These are phyloP conservation scores for Eucalyptus regnans DNA, from an alignment of 345 rosid genomes.

Conservation along the genomic window DNA sequence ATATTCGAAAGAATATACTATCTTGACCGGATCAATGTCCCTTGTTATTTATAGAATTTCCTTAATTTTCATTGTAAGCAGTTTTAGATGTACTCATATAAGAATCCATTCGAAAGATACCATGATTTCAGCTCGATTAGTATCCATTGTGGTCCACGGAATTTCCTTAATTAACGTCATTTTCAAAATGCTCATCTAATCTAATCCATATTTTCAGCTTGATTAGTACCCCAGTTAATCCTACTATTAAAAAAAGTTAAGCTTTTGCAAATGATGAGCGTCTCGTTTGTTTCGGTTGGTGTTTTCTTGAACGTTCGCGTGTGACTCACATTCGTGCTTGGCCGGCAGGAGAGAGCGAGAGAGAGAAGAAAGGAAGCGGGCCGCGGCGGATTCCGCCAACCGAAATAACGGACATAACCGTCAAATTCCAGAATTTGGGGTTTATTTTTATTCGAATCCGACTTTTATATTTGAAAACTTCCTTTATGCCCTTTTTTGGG, in stretches of 20 bases:
- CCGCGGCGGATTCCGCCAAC: background rate
- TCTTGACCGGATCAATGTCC: accelerated
- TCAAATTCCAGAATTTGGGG: background rate
- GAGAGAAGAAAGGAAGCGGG: background rate
- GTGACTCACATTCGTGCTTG: background rate
- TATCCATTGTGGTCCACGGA: background rate
- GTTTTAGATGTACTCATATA: no score
- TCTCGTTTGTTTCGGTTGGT: background rate
- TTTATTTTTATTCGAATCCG: background rate
- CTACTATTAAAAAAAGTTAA: accelerated
- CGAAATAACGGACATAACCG: background rate
- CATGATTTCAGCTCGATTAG: accelerated
- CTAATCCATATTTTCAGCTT: background rate
- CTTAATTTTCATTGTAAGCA: accelerated
- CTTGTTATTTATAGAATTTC: background rate
- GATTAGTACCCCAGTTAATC: background rate
- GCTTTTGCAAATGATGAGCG: background rate
- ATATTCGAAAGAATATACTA: no score
- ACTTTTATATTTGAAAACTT: background rate
- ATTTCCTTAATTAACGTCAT: background rate
- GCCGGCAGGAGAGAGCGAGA: background rate
- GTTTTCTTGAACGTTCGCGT: background rate
- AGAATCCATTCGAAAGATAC: accelerated
- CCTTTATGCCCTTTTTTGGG: background rate
- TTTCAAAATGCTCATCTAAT: background rate